phyloP scores from a whole-genome alignment of 1,139 yeast genomes.

The Eremothecium cymbalariae region DNA sequence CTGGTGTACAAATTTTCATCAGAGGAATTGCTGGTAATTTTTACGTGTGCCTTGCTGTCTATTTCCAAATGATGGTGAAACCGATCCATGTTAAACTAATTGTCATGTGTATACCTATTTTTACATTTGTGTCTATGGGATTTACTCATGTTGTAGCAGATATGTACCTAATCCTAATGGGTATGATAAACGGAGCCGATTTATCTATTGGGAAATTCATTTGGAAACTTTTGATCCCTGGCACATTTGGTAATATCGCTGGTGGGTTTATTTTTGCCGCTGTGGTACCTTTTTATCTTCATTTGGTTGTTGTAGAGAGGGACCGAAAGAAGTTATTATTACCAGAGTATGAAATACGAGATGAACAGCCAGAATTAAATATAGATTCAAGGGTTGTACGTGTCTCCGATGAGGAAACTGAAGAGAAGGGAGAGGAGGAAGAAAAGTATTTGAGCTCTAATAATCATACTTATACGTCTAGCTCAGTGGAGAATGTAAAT shows the following conservation, averaged over 20 bases:
- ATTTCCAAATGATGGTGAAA: constrained; percentile 66
- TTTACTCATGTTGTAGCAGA: constrained; percentile 78
- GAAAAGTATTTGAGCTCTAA: constrained; percentile 10
- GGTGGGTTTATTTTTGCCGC: constrained; percentile 63
- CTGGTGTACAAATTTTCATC: constrained; percentile 52
- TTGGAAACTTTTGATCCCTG: constrained; percentile 66
- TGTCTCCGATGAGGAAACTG: constrained; percentile 21
- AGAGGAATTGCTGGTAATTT: constrained; percentile 71
- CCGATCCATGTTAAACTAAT: constrained; percentile 71
- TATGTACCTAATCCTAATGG: constrained; percentile 59
- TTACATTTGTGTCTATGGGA: constrained; percentile 66
- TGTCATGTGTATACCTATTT: constrained; percentile 58
- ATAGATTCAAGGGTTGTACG: constrained; percentile 71
- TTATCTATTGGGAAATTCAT: constrained; percentile 54
- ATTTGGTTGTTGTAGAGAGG: constrained; percentile 58
- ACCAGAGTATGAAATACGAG: constrained; percentile 61
- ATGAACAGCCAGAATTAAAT: constrained; percentile 71
- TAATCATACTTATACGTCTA: constrained; percentile 6
- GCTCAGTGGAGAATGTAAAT: too few species aligned
- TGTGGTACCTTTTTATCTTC: constrained; percentile 60
- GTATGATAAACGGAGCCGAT: constrained; percentile 56
- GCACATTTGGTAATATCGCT: constrained; percentile 58
- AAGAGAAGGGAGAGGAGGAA: constrained; percentile 14
- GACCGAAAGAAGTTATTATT: constrained; percentile 53
- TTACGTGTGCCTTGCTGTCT: constrained; percentile 64